Evolutionary conservation across 129 eudicot genomes (phyloP).

Genomic region (Silybum marianum): DNA sequence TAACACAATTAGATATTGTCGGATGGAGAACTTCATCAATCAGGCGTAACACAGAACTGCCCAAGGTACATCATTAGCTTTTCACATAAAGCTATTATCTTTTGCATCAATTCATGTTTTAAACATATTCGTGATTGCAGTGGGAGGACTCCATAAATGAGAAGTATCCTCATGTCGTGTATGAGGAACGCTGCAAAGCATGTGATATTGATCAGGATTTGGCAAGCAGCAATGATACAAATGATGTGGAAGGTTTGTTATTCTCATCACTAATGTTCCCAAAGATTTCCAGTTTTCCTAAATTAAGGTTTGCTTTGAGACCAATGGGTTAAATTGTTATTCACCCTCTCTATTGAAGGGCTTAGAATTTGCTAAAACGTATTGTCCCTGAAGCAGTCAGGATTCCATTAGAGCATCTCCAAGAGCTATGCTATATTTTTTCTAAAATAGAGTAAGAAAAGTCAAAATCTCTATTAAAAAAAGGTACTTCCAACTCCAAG

Average conservation of each 20-base stretch:
- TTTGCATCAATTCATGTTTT: neutral
- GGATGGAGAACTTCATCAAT: slow-evolving; percentile 99
- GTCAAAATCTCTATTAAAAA: too few relatives aligned
- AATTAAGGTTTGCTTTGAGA: neutral
- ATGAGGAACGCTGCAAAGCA: slow-evolving; percentile 92
- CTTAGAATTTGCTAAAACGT: neutral
- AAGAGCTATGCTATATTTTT: too few relatives aligned
- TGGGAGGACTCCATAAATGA: slow-evolving; percentile 90
- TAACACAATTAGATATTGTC: slow-evolving; percentile 69
- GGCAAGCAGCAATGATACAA: slow-evolving; percentile 37
- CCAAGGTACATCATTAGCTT: slow-evolving; percentile 55
- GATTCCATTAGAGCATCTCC: too few relatives aligned
- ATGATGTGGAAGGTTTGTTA: slow-evolving; percentile 77
- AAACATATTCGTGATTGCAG: slow-evolving; percentile 39
- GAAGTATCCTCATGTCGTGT: slow-evolving; percentile 92
- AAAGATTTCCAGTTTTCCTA: neutral
- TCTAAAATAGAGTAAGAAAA: too few relatives aligned
- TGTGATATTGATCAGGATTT: slow-evolving; percentile 52
- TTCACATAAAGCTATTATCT: slow-evolving; percentile 5
- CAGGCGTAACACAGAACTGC: slow-evolving; percentile 84
- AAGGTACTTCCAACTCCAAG: too few relatives aligned
- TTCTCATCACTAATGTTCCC: neutral
- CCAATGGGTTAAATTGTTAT: neutral
- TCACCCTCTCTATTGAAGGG: neutral
- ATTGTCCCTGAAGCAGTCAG: too few relatives aligned